Conservation (phyloP, 495 filamentous ascomycete species). For the Niebla homalea region DNA sequence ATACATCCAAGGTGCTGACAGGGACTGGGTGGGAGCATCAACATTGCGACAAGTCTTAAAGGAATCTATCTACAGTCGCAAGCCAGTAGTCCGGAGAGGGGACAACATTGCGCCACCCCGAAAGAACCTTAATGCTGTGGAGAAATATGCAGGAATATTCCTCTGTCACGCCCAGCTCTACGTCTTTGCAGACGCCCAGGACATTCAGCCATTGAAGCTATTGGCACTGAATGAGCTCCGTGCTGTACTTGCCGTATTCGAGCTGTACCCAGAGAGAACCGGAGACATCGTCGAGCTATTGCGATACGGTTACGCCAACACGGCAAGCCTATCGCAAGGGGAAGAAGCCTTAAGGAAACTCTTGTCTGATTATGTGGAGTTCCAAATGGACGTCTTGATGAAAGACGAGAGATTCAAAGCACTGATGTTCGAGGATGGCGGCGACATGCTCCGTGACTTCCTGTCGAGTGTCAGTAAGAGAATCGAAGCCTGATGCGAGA, state of each 20-base stretch:
- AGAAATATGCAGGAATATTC: slow-evolving; percentile 28
- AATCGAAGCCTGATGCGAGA: background rate
- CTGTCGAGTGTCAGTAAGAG: slow-evolving; percentile 12
- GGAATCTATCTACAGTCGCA: background rate
- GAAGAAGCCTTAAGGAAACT: slow-evolving; percentile 14
- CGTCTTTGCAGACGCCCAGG: slow-evolving; percentile 26
- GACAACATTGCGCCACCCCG: background rate
- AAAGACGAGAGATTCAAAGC: slow-evolving; percentile 16
- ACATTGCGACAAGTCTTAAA: background rate
- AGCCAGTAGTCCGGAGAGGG: background rate
- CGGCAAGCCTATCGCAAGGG: slow-evolving; percentile 1
- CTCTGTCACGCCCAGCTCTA: slow-evolving; percentile 29
- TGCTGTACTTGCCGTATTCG: slow-evolving; percentile 21
- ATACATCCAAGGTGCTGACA: too few species aligned
- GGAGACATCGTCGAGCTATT: slow-evolving; percentile 22
- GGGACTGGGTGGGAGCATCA: background rate
- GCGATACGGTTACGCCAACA: slow-evolving; percentile 24
- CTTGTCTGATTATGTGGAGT: slow-evolving; percentile 18
- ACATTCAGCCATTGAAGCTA: slow-evolving; percentile 20
- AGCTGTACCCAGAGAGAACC: slow-evolving; percentile 17
- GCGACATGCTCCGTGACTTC: slow-evolving; percentile 7
- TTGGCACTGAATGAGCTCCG: slow-evolving; percentile 25
- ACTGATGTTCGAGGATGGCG: slow-evolving; percentile 14
- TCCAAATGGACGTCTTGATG: slow-evolving; percentile 19
- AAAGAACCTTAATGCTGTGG: background rate